Conservation (phyloP, 495 filamentous ascomycete genomes). For the Penicillium arizonense region DNA sequence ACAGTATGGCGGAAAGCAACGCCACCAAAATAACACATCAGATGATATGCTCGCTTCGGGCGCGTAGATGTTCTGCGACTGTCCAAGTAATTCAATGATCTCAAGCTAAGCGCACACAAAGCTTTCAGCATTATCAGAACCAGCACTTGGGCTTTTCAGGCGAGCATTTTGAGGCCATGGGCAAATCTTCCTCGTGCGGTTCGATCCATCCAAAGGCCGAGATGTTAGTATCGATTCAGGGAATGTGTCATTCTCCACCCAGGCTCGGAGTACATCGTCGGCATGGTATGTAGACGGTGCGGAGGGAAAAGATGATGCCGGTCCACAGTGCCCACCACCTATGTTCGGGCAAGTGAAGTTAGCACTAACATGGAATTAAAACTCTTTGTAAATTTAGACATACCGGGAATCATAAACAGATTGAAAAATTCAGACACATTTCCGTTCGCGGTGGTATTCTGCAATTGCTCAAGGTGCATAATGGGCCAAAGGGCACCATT, state of each 20-base stretch:
- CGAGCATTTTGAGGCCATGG: constrained; percentile 34
- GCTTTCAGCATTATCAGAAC: neutral
- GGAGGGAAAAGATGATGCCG: constrained; percentile 26
- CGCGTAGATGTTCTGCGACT: no score
- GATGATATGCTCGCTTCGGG: no score
- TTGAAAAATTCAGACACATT: constrained; percentile 34
- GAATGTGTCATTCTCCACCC: constrained; percentile 28
- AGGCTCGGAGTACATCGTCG: constrained; percentile 25
- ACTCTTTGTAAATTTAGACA: neutral
- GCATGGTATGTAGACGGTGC: constrained; percentile 33
- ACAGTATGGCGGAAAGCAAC: no score
- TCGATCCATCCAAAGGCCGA: constrained; percentile 24
- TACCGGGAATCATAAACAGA: constrained; percentile 16
- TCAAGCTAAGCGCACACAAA: neutral
- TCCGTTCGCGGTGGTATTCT: constrained; percentile 18
- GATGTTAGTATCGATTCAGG: constrained; percentile 25
- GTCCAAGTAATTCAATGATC: no score
- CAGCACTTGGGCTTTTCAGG: neutral
- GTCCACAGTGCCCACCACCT: constrained; percentile 41
- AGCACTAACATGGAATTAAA: no score
- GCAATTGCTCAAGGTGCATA: constrained; percentile 34
- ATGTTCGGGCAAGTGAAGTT: neutral
- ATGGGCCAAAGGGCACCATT: constrained; percentile 45
- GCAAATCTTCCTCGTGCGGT: constrained; percentile 34
- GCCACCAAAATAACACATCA: no score